Evolutionary conservation across 108 stramenopile genomes (phyloP).

Genomic region (Aurantiochytrium sp.): DNA sequence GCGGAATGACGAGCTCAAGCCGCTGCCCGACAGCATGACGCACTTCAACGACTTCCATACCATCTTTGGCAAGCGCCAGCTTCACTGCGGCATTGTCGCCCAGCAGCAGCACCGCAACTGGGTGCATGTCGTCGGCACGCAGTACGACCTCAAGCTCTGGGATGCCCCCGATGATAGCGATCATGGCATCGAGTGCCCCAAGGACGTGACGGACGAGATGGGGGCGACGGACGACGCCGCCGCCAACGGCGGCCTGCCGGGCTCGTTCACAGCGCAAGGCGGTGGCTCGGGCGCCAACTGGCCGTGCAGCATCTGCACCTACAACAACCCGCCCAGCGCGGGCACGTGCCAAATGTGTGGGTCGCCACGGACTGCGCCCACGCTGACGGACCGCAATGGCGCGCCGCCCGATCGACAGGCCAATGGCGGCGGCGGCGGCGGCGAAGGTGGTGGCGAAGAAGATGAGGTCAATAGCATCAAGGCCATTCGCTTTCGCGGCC

Average conservation of each 20-base stretch:
- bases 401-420: not conserved
- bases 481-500: not conserved
- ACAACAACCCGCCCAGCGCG: not conserved
- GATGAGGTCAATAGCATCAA: not conserved
- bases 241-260: too few species aligned
- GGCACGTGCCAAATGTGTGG: not conserved
- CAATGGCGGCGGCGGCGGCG: not conserved
- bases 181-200: constrained; percentile 22
- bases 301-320: not conserved
- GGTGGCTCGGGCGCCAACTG: not conserved
- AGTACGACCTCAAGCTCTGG: constrained; percentile 30
- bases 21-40: constrained; percentile 34
- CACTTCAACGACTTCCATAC: constrained; percentile 29
- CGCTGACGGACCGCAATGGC: not conserved
- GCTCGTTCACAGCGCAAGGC: not conserved
- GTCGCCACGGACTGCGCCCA: not conserved
- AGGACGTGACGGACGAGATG: not conserved
- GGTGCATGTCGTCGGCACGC: constrained; percentile 35
- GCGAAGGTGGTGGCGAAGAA: not conserved
- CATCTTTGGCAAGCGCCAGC: constrained; percentile 18
- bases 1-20: constrained; percentile 35
- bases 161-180: not conserved
- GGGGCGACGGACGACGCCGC: not conserved
- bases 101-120: constrained; percentile 28
- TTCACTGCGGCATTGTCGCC: constrained; percentile 29